phyloP scores from a whole-genome alignment of 805 yeast species.

The Kuraishia ogatae region DNA sequence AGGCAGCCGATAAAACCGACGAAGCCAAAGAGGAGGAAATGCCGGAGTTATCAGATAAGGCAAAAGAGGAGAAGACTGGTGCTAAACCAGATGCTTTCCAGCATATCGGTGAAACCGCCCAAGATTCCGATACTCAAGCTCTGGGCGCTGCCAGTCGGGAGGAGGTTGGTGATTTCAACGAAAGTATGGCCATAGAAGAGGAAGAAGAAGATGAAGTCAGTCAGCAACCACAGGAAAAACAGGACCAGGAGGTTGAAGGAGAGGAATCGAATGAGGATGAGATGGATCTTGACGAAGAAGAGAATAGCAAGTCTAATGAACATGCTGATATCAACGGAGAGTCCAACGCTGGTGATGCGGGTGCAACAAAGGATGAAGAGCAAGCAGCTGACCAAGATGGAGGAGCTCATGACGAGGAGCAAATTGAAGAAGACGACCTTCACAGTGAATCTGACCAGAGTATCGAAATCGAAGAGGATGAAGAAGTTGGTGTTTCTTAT shows the following conservation, averaged over 20 bases:
- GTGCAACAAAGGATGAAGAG: slow-evolving; percentile 1
- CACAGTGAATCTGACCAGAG: slow-evolving; percentile 26
- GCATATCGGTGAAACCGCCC: slow-evolving; percentile 72
- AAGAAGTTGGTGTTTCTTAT: slow-evolving; percentile 11
- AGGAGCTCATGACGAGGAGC: slow-evolving; percentile 16
- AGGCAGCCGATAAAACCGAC: slow-evolving; percentile 49
- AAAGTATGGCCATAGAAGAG: slow-evolving; percentile 76
- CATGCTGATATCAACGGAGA: slow-evolving; percentile 9
- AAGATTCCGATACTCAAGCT: slow-evolving; percentile 81
- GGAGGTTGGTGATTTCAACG: slow-evolving; percentile 67
- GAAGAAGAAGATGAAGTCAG: slow-evolving; percentile 29
- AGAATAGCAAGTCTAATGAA: slow-evolving; percentile 8
- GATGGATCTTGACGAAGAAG: slow-evolving; percentile 18
- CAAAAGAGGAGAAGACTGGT: slow-evolving; percentile 44
- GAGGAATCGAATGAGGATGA: slow-evolving; percentile 20
- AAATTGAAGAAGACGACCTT: slow-evolving; percentile 29
- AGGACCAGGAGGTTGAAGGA: slow-evolving; percentile 15
- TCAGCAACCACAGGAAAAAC: slow-evolving; percentile 7
- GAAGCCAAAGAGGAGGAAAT: slow-evolving; percentile 42
- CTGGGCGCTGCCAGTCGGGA: slow-evolving; percentile 83
- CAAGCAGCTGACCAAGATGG: slow-evolving; percentile 11
- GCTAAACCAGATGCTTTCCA: slow-evolving; percentile 81
- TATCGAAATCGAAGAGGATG: slow-evolving; percentile 22
- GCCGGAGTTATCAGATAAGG: slow-evolving; percentile 40
- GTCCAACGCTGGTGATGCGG: slow-evolving; percentile 10